These are phyloP conservation scores for Coemansia sp. DNA, from an alignment of 192 early-diverging fungal genomes.

Conservation along the genomic window DNA sequence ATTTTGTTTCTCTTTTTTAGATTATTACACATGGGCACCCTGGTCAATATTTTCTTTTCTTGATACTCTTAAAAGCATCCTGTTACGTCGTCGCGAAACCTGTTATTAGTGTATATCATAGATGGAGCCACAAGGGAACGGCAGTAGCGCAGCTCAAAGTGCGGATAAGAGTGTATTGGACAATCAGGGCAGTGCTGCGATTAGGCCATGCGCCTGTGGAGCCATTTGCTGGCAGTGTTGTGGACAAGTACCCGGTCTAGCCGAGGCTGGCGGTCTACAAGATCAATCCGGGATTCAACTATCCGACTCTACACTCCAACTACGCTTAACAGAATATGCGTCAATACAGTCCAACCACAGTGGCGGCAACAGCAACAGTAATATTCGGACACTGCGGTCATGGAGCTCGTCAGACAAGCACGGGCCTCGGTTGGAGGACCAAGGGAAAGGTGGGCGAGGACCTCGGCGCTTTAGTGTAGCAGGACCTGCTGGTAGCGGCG, in stretches of 20 bases:
- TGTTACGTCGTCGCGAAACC: neutral
- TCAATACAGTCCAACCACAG: constrained; percentile 2
- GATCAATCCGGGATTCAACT: neutral
- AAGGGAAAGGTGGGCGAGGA: constrained; percentile 6
- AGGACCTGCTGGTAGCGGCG: constrained; percentile 31
- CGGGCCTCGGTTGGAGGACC: constrained; percentile 25
- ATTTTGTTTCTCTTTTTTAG: constrained; percentile 1
- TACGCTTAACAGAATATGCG: constrained; percentile 4
- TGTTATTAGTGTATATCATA: neutral
- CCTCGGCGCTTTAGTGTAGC: constrained; percentile 42
- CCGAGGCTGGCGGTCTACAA: neutral
- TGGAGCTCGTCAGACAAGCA: constrained; percentile 54
- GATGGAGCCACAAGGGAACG: neutral
- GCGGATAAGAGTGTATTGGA: neutral
- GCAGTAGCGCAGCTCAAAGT: neutral
- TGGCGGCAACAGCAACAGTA: neutral
- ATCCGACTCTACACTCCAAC: neutral
- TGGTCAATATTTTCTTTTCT: neutral
- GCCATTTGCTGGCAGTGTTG: constrained; percentile 28
- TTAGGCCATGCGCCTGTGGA: constrained; percentile 16
- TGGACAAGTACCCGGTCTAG: neutral
- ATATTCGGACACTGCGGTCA: constrained; percentile 42
- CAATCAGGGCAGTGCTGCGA: neutral
- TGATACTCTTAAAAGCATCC: neutral
- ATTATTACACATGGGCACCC: neutral